A percentile compares a stretch with the other conserved stretches of the same genome.
Evolutionary conservation across 2,329 filamentous ascomycete genomes (phyloP).

Genomic region (Zymoseptoria pseudotritici): DNA sequence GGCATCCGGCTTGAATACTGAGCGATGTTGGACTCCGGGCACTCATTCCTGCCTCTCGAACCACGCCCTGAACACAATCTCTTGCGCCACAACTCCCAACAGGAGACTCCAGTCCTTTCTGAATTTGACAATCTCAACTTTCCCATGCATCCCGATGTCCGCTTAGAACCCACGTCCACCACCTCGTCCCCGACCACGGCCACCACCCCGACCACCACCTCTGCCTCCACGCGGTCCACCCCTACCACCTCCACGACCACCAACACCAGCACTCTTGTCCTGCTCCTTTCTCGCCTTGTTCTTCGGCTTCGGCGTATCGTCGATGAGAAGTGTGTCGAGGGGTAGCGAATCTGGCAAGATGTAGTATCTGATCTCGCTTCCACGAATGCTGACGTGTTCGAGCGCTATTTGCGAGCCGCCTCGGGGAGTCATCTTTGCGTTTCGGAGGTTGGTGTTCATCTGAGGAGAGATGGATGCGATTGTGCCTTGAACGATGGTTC

Average conservation of each 20-base stretch:
- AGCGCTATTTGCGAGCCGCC: conserved; percentile 80
- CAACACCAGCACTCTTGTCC: conserved; percentile 35
- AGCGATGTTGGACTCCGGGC: no score
- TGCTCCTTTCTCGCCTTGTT: conserved; percentile 96
- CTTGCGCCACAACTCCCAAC: neutral
- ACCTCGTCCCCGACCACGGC: conserved; percentile 33
- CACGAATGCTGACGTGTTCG: conserved; percentile 94
- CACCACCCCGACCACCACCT: conserved; percentile 36
- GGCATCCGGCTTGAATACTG: no score
- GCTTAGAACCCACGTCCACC: conserved; percentile 19
- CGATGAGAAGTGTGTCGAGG: conserved; percentile 88
- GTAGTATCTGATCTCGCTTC: conserved; percentile 91
- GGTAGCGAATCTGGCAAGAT: conserved; percentile 94
- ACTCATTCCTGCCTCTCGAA: no score
- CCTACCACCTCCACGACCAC: conserved; percentile 39
- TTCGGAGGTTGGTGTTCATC: conserved; percentile 96
- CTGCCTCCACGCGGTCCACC: conserved; percentile 41
- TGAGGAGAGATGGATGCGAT: conserved; percentile 94
- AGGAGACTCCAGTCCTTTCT: no score
- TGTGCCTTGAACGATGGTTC: conserved; percentile 92
- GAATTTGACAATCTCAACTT: neutral
- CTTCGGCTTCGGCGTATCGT: conserved; percentile 97
- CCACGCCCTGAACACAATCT: neutral
- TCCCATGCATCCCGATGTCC: neutral
- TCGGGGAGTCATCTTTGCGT: conserved; percentile 91